A percentile compares a stretch with the other conserved stretches of the same genome.
Conservation (phyloP, 331 rosid genomes). For the Pyracantha coccinea region DNA sequence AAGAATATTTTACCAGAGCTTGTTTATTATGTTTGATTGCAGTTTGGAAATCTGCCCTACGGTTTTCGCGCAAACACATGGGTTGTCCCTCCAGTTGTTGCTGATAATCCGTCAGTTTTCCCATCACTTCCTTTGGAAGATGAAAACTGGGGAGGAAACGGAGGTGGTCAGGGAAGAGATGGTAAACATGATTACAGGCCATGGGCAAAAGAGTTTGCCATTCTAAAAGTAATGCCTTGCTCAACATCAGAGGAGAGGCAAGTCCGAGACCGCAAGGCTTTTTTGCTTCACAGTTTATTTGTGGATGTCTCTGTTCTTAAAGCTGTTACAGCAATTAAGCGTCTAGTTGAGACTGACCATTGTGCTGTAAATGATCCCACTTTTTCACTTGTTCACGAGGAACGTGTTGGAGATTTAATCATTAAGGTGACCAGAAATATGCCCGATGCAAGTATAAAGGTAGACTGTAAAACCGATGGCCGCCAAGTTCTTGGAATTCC, state of each 20-base stretch:
- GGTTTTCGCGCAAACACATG: slow-evolving; percentile 97
- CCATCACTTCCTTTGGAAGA: slow-evolving; percentile 81
- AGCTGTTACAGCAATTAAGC: slow-evolving; percentile 68
- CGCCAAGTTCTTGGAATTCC: slow-evolving; percentile 64
- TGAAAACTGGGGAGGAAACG: slow-evolving; percentile 90
- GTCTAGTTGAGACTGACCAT: slow-evolving; percentile 31
- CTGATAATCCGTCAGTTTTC: slow-evolving; percentile 62
- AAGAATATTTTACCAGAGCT: slow-evolving; percentile 7
- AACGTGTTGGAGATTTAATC: slow-evolving; percentile 59
- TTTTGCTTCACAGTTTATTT: slow-evolving; percentile 89
- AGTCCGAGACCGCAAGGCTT: slow-evolving; percentile 86
- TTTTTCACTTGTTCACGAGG: slow-evolving; percentile 42
- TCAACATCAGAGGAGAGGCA: slow-evolving; percentile 90
- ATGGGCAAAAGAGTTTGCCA: slow-evolving; percentile 84
- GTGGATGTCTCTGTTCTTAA: slow-evolving; percentile 82
- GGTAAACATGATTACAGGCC: slow-evolving; percentile 56
- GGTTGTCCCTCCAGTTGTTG: slow-evolving; percentile 90
- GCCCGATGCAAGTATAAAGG: slow-evolving; percentile 69
- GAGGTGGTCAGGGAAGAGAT: slow-evolving; percentile 93
- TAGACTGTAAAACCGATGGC: slow-evolving; percentile 85
- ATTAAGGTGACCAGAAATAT: slow-evolving; percentile 72
- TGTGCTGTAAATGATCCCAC: slow-evolving; percentile 25
- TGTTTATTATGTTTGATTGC: slow-evolving; percentile 23
- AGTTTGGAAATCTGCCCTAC: slow-evolving; percentile 98
- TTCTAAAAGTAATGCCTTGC: slow-evolving; percentile 88